Conservation (phyloP, 176 grass and related monocot genomes). For the Triticum monococcum region DNA sequence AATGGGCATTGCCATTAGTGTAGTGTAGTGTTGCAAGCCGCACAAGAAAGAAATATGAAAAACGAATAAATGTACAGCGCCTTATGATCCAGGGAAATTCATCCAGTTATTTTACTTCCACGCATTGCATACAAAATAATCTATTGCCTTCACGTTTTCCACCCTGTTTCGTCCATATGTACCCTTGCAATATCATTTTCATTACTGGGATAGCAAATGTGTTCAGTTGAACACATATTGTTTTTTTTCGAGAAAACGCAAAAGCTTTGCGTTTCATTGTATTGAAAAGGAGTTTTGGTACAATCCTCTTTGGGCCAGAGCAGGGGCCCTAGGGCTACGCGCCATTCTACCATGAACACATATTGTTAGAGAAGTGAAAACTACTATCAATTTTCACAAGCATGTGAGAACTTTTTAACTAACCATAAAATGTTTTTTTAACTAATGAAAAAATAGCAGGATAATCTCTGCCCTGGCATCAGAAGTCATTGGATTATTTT, state of each 20-base stretch:
- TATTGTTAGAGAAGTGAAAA: slow-evolving; percentile 12
- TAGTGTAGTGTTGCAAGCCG: slow-evolving; percentile 13
- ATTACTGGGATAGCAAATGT: background rate
- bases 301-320: no score
- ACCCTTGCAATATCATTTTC: background rate
- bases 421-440: background rate
- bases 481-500: background rate
- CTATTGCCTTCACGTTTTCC: background rate
- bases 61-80: background rate
- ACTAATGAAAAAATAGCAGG: background rate
- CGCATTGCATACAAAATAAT: slow-evolving; percentile 1
- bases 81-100: background rate
- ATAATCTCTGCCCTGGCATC: background rate
- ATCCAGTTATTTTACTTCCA: slow-evolving; percentile 6
- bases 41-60: background rate
- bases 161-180: background rate
- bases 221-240: slow-evolving; percentile 10
- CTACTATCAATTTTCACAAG: background rate
- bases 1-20: background rate
- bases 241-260: background rate
- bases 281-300: no score
- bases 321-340: no score
- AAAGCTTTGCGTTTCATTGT: no score
- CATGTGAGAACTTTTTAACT: slow-evolving; percentile 3
- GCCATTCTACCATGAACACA: background rate